Conservation (phyloP, 495 filamentous ascomycete genomes). For the Penicillium lividum region DNA sequence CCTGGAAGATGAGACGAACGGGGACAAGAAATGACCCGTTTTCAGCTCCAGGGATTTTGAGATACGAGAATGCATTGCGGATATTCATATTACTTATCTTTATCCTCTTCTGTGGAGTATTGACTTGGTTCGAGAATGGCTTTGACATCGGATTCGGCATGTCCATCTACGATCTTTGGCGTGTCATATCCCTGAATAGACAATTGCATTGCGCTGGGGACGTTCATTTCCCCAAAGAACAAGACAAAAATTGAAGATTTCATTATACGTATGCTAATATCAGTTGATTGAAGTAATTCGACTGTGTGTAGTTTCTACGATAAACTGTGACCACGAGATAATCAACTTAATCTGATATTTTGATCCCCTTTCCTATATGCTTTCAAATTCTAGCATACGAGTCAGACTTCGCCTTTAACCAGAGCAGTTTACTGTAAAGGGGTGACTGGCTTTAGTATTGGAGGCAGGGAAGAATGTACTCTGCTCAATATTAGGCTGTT, state of each 20-base stretch:
- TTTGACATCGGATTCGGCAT: slow-evolving; percentile 16
- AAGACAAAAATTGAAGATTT: neutral
- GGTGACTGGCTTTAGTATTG: slow-evolving; percentile 7
- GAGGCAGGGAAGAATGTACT: too few species aligned
- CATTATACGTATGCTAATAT: neutral
- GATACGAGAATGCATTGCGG: slow-evolving; percentile 27
- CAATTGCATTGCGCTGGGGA: slow-evolving; percentile 22
- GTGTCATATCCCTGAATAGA: slow-evolving; percentile 17
- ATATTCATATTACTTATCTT: slow-evolving; percentile 6
- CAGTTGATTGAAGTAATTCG: neutral
- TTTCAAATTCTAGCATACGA: neutral
- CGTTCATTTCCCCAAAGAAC: neutral
- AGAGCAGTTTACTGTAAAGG: slow-evolving; percentile 10
- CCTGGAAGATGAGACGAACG: slow-evolving; percentile 46
- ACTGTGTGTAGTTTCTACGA: neutral
- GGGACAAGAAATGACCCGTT: slow-evolving; percentile 27
- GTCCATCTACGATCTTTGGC: slow-evolving; percentile 22
- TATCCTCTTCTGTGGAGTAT: slow-evolving; percentile 19
- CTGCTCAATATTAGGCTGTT: neutral
- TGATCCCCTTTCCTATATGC: neutral
- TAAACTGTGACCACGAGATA: neutral
- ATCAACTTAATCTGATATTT: neutral
- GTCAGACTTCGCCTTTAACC: neutral
- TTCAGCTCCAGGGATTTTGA: neutral
- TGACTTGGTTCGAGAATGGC: slow-evolving; percentile 19